Evolutionary conservation across 257 asterid genomes (phyloP).

Genomic region (Galeopsis tetrahit): DNA sequence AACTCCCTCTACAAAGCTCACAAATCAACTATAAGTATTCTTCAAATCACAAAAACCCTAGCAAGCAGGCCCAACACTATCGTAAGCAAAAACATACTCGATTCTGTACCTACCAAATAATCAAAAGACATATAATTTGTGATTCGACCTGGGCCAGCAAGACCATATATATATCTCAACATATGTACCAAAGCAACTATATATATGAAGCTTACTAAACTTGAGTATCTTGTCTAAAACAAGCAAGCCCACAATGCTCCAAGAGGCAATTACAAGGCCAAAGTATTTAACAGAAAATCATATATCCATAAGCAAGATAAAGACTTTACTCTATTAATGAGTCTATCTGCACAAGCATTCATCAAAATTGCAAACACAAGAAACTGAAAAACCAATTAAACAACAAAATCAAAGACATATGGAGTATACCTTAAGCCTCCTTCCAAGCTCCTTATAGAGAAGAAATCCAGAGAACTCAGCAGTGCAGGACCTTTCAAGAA

Average conservation of each 20-base stretch:
- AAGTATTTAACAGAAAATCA: neutral
- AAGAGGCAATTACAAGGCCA: neutral
- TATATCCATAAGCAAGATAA: constrained; percentile 3
- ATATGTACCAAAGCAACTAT: neutral
- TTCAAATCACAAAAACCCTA: no score
- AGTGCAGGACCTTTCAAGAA: constrained; percentile 95
- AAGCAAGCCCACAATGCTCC: neutral
- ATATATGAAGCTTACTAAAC: neutral
- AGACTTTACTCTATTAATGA: neutral
- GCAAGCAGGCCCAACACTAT: no score
- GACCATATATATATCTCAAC: no score
- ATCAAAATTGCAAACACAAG: neutral
- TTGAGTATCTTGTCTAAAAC: constrained; percentile 10
- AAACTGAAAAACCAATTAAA: neutral
- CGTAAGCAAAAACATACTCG: no score
- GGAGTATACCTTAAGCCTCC: constrained; percentile 83
- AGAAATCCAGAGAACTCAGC: constrained; percentile 98
- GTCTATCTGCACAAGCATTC: neutral
- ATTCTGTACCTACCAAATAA: no score
- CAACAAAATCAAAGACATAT: neutral
- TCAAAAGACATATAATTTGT: no score
- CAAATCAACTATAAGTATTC: no score
- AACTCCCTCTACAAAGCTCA: no score
- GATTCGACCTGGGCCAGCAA: no score
- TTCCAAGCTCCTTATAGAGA: constrained; percentile 91